Conservation (phyloP, 2,329 filamentous ascomycete genomes). For the Fusarium sp. region DNA sequence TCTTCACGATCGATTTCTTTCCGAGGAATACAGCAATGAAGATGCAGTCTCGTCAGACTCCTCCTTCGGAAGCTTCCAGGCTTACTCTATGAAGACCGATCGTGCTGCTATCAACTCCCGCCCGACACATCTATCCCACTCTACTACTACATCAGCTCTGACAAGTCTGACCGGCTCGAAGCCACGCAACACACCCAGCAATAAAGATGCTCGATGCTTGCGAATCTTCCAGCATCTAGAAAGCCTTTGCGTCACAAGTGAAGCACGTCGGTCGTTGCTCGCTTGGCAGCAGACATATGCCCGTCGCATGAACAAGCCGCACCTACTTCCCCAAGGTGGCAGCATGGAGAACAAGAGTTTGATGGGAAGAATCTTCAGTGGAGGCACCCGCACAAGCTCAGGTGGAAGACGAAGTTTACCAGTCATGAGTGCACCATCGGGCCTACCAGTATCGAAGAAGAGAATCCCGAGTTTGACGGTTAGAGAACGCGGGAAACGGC, state of each 20-base stretch:
- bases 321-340: conserved; percentile 56
- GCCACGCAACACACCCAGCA: conserved; percentile 11
- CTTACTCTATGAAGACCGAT: conserved; percentile 31
- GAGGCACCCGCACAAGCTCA: conserved; percentile 34
- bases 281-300: conserved; percentile 65
- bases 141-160: conserved; percentile 52
- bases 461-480: neutral
- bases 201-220: conserved; percentile 57
- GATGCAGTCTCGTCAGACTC: conserved; percentile 1
- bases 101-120: conserved; percentile 35
- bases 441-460: conserved; percentile 21
- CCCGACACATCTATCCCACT: conserved; percentile 49
- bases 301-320: conserved; percentile 52
- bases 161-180: conserved; percentile 40
- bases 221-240: conserved; percentile 63
- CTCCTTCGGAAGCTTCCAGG: neutral
- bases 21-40: conserved; percentile 46
- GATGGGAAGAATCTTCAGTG: conserved; percentile 49
- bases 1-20: conserved; percentile 62
- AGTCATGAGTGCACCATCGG: conserved; percentile 14
- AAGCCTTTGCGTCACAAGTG: conserved; percentile 59
- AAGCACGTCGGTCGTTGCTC: conserved; percentile 61
- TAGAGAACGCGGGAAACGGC: conserved; percentile 27
- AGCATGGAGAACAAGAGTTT: conserved; percentile 49
- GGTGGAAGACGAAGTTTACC: conserved; percentile 43